Evolutionary conservation across 208 protist genomes (phyloP), one percentile per base, ranked within the genome.

Genomic region (Acanthamoeba triangularis): DNA sequence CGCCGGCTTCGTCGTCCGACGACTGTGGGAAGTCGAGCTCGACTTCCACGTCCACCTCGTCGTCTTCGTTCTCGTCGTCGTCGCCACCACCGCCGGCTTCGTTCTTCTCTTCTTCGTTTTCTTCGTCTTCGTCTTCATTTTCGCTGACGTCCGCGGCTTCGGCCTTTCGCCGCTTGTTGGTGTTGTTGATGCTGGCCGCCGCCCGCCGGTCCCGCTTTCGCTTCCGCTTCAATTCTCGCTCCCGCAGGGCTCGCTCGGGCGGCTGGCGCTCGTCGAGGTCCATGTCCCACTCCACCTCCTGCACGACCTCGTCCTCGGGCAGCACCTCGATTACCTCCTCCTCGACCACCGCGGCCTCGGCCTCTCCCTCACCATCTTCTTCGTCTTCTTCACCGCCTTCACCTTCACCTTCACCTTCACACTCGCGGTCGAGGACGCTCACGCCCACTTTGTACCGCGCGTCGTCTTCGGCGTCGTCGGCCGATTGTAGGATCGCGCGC

Each of bases 271-370:
- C 16, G 52, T 56, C 52, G 52, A 30, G 20, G 28, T 85, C 44
- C 28, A 56, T 59, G 47, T 85, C 76, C 47, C 35, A 59, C n/a
- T 85, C 76, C 16, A 85, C 44, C 16, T n/a, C 44, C 47, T 85
- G 76, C 47, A 85, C 76, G 25, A 85, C 23, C 25, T 85, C 76
- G n/a, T 85, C 76, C 4, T 85, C 76, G 13, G 47, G 76, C 35
- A 85, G 76, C 23, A 85, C 28, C 10, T 85, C 76, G 14, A 85
- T 85, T 14, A 85, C 74, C 41, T 82, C 74, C n/a, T 82, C 74
- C 7, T n/a, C n/a, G n/a, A n/a, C n/a, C n/a, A n/a, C n/a, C n/a
- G n/a, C n/a, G n/a, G n/a, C n/a, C n/a, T 72, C 63, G 16, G 11
- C 63, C 23, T 56, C 18, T 16, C 37, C 37, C 69, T 80, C 69